phyloP scores from a whole-genome alignment of 306 rosid genomes.

The Lotus japonicus region DNA sequence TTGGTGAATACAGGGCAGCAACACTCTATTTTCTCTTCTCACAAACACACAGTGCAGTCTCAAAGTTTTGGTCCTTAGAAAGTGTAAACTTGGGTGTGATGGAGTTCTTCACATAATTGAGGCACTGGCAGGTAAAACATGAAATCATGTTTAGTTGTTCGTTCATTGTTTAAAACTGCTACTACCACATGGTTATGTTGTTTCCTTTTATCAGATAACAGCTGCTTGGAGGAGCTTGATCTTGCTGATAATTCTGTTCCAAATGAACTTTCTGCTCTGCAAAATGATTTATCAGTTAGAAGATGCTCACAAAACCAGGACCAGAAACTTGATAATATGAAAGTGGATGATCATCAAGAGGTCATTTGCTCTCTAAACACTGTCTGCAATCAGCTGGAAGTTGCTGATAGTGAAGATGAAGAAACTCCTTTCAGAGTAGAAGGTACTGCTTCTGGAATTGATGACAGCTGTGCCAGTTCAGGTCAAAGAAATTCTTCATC shows the following conservation, averaged over 20 bases:
- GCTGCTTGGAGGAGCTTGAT: conserved; percentile 60
- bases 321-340: conserved; percentile 30
- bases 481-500: conserved; percentile 38
- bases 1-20: conserved; percentile 50
- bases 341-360: conserved; percentile 36
- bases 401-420: conserved; percentile 80
- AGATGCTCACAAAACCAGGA: conserved; percentile 23
- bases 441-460: conserved; percentile 49
- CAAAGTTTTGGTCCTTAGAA: conserved; percentile 62
- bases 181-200: not conserved
- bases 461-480: conserved; percentile 62
- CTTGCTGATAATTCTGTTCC: conserved; percentile 54
- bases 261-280: conserved; percentile 29
- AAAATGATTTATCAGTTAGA: conserved; percentile 24
- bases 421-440: conserved; percentile 23
- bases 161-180: not conserved
- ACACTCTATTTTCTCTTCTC: conserved; percentile 54
- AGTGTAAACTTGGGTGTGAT: conserved; percentile 68
- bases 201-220: conserved; percentile 43
- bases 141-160: conserved; percentile 1
- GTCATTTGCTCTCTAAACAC: conserved; percentile 24
- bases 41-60: conserved; percentile 60
- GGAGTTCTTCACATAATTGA: conserved; percentile 66
- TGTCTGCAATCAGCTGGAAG: conserved; percentile 46
- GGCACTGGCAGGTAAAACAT: conserved; percentile 59